Evolutionary conservation across 495 filamentous ascomycete species (phyloP).

Genomic region (Filosporella fistucella): DNA sequence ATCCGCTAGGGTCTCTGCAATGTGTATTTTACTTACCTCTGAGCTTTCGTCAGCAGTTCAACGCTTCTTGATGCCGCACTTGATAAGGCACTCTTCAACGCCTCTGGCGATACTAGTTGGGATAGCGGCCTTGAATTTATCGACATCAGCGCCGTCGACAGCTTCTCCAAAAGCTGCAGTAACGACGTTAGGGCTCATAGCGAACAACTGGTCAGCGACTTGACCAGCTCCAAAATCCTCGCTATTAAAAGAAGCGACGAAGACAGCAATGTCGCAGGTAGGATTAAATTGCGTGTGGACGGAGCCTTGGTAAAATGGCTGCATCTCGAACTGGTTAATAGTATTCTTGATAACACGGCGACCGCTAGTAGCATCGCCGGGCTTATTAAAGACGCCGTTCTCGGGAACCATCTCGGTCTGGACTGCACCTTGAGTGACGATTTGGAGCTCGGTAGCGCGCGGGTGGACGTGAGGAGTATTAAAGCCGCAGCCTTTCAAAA

Average conservation of each 20-base stretch:
- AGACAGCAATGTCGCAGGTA: slow-evolving; percentile 40
- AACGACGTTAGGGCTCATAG: slow-evolving; percentile 36
- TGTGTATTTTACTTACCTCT: too few relatives aligned
- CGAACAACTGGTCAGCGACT: slow-evolving; percentile 47
- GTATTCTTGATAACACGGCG: slow-evolving; percentile 30
- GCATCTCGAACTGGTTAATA: slow-evolving; percentile 34
- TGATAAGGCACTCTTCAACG: slow-evolving; percentile 40
- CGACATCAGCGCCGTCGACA: slow-evolving; percentile 39
- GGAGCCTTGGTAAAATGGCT: slow-evolving; percentile 43
- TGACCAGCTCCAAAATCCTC: slow-evolving; percentile 45
- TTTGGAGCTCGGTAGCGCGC: slow-evolving; percentile 36
- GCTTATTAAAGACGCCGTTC: slow-evolving; percentile 34
- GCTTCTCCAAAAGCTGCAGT: slow-evolving; percentile 36
- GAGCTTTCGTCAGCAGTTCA: too few relatives aligned
- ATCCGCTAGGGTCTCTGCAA: too few relatives aligned
- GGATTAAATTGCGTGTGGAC: slow-evolving; percentile 53
- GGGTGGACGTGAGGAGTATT: slow-evolving; percentile 45
- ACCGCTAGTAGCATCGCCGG: too few relatives aligned
- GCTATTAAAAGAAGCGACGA: slow-evolving; percentile 41
- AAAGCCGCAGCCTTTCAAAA: slow-evolving; percentile 40
- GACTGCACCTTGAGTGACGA: slow-evolving; percentile 35
- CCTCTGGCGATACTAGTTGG: slow-evolving; percentile 40
- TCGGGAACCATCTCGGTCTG: slow-evolving; percentile 45
- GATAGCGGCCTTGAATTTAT: slow-evolving; percentile 36
- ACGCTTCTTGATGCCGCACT: slow-evolving; percentile 28